phyloP scores from a whole-genome alignment of 164 flowering plant species.

The Chimonanthus salicifolius region DNA sequence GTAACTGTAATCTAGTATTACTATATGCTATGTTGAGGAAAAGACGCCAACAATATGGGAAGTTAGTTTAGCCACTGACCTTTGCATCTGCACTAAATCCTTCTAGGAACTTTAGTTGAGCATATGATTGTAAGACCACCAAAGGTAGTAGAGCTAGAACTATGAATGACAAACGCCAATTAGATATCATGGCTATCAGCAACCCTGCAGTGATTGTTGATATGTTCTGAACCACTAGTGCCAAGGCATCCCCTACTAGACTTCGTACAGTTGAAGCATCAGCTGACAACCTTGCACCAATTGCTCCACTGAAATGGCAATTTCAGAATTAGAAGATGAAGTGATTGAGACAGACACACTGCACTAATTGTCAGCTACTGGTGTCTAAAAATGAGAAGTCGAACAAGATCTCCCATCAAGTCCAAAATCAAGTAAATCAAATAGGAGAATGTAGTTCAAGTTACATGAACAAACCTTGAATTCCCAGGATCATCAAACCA shows the following conservation, averaged over 20 bases:
- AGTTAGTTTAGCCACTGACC: conserved; percentile 10
- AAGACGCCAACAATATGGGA: not conserved
- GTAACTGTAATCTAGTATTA: not conserved
- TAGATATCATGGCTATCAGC: conserved; percentile 17
- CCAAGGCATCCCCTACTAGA: conserved; percentile 27
- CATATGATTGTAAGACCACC: conserved; percentile 15
- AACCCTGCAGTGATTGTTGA: conserved; percentile 19
- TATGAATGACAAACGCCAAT: conserved; percentile 23
- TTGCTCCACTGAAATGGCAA: conserved; percentile 13
- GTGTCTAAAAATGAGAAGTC: not conserved
- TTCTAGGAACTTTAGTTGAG: conserved; percentile 14
- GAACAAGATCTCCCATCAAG: not conserved
- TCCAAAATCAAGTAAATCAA: too few relatives aligned
- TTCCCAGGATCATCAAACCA: conserved; percentile 71
- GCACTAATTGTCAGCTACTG: not conserved
- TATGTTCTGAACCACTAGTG: conserved; percentile 18
- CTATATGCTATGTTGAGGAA: not conserved
- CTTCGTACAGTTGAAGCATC: conserved; percentile 25
- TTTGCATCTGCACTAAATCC: conserved; percentile 29
- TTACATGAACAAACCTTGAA: conserved; percentile 37
- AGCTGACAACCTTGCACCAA: conserved; percentile 23
- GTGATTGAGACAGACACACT: not conserved
- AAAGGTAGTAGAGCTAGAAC: conserved; percentile 19
- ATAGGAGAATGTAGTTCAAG: not conserved
- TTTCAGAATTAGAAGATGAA: not conserved